Base-by-base conservation (phyloP, 1,284 basidiomycete genomes). In the Takashimella tepidaria region DNA sequence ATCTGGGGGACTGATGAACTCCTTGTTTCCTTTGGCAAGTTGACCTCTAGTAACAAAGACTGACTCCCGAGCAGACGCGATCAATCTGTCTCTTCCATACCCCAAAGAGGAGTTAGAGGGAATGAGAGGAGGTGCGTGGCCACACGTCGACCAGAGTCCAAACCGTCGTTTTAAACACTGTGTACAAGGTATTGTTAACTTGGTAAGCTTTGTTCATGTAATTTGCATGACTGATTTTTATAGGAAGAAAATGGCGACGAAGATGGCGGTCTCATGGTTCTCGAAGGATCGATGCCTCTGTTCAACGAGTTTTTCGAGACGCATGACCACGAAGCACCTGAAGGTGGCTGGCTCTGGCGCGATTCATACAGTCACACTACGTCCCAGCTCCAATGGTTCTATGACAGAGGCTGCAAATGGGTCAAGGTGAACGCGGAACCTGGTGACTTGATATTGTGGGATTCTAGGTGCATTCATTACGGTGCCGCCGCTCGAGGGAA, bases 181-280 rank as follows among this genome's bases (percentile, higher is more conserved):
- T 54, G 62, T 76, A 5, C 76, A 78, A 54, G 77, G 77, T 22
- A 74, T 77, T 51, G 65, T 72, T 45, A 76, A 78, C 56, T 62
- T 76, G 21, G 64, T 63, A 27, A 49, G 57, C 57, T 3, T 41
- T 44, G 20, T 2, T 5, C 41, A 20, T 19, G 16, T 13, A 31
- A 43, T 20, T 37, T 11, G 31, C 11, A 41, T 19, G 25, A 37
- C n/a, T 26, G 8, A 5, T n/a, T n/a, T n/a, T n/a, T n/a, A n/a
- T 43, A 56, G 52, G 51, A 60, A 56, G 42, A 67, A 25, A 76
- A 77, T 58, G 77, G 76, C 3, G 70, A 71, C 1, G 54, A 72
- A 40, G 77, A 78, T 47, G 77, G 77, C 37, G 76, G 76, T 11
- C 66, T 78, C 12, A 70, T 76, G 65, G 70, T 78, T 41, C 68